Conservation (phyloP, 2,329 filamentous ascomycete genomes). For the Alternaria gansuensis region DNA sequence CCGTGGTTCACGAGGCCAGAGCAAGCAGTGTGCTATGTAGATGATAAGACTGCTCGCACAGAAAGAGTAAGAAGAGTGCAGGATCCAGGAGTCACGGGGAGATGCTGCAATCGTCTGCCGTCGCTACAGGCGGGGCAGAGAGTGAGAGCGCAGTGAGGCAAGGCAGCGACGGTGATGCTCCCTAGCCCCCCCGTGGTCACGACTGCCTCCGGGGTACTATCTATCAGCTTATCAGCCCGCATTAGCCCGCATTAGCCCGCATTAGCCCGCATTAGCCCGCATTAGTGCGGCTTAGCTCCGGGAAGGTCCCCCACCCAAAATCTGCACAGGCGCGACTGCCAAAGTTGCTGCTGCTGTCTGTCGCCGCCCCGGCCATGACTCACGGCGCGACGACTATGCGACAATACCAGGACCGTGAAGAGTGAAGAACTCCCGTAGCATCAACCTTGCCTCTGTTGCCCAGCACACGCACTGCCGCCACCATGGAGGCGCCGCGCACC, state of each 20-base stretch:
- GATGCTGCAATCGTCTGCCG: not conserved
- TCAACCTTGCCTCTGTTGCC: not conserved
- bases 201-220: slow-evolving; percentile 30
- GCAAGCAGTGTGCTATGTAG: not conserved
- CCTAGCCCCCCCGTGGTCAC: slow-evolving; percentile 17
- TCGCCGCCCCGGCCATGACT: slow-evolving; percentile 31
- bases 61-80: not conserved
- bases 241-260: slow-evolving; percentile 26
- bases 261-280: slow-evolving; percentile 26
- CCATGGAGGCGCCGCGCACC: slow-evolving; percentile 36
- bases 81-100: not conserved
- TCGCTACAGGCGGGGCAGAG: slow-evolving; percentile 18
- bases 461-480: slow-evolving; percentile 17
- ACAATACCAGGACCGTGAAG: slow-evolving; percentile 21
- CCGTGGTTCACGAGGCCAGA: slow-evolving; percentile 11
- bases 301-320: slow-evolving; percentile 36
- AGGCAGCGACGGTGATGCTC: slow-evolving; percentile 16
- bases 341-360: slow-evolving; percentile 12
- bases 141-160: not conserved
- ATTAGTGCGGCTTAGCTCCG: slow-evolving; percentile 12
- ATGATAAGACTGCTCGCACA: not conserved
- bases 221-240: slow-evolving; percentile 37
- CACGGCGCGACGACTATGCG: slow-evolving; percentile 36
- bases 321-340: slow-evolving; percentile 32
- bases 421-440: slow-evolving; percentile 16